Evolutionary conservation across 2,329 filamentous ascomycete genomes (phyloP).

Genomic region (Neofusicoccum sp.): DNA sequence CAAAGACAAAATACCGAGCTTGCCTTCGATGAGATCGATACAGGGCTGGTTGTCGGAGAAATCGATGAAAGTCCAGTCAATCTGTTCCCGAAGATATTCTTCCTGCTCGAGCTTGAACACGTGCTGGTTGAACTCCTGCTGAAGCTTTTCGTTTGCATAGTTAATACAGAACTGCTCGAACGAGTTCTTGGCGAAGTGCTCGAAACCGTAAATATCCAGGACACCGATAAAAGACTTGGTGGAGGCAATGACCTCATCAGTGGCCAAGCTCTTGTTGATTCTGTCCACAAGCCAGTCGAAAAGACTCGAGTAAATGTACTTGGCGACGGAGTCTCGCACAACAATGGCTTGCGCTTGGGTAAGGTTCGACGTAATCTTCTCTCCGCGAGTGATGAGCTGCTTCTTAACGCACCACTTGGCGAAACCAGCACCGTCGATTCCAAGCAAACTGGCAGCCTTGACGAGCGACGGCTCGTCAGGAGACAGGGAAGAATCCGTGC

Average conservation of each 20-base stretch:
- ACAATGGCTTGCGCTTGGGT: constrained; percentile 91
- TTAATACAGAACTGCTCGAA: constrained; percentile 99
- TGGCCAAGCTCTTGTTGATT: constrained; percentile 87
- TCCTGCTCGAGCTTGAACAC: constrained; percentile 99
- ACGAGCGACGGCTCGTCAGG: constrained; percentile 78
- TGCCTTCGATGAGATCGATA: constrained; percentile 97
- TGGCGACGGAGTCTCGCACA: constrained; percentile 94
- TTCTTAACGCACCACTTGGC: constrained; percentile 99
- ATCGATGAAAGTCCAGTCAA: constrained; percentile 99
- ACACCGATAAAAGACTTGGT: constrained; percentile 94
- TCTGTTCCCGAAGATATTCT: constrained; percentile 92
- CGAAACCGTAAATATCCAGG: constrained; percentile 98
- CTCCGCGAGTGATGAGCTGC: constrained; percentile 90
- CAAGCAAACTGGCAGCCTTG: constrained; percentile 79
- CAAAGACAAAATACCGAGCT: constrained; percentile 86
- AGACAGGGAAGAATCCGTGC: constrained; percentile 81
- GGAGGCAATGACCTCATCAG: constrained; percentile 77
- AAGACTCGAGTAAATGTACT: constrained; percentile 96
- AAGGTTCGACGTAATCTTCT: constrained; percentile 96
- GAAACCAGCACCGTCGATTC: constrained; percentile 82
- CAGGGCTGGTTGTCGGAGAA: constrained; percentile 99
- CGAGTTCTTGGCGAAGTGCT: constrained; percentile 99
- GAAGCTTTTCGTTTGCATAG: constrained; percentile 98
- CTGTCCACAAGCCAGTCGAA: constrained; percentile 99
- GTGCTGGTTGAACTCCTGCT: constrained; percentile 98